Percentiles rank a stretch among this genome's conserved stretches.
Conservation (phyloP, 129 eudicot genomes). For the Mikania micrantha region DNA sequence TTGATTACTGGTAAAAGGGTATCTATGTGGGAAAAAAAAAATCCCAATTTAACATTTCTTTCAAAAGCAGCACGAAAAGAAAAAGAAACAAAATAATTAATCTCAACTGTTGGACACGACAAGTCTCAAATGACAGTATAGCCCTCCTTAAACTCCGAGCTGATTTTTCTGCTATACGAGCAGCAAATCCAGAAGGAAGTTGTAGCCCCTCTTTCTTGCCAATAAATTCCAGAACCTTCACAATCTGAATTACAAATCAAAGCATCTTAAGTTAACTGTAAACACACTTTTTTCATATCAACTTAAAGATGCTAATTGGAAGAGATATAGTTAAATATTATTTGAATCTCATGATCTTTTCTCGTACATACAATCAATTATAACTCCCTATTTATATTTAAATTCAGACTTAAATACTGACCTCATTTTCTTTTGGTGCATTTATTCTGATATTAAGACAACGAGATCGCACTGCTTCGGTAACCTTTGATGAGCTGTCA, state of each 20-base stretch:
- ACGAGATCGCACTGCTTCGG: constrained; percentile 98
- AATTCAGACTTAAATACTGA: constrained; percentile 10
- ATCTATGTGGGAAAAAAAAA: constrained; percentile 37
- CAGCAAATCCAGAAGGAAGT: constrained; percentile 77
- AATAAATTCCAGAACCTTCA: constrained; percentile 74
- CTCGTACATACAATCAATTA: neutral
- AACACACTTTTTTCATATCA: neutral
- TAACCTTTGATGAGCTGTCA: constrained; percentile 90
- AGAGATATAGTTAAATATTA: neutral
- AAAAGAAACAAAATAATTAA: constrained; percentile 1
- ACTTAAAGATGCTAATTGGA: neutral
- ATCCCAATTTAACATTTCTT: constrained; percentile 15
- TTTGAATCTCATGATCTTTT: neutral
- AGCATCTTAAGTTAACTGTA: neutral
- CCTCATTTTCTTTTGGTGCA: constrained; percentile 86
- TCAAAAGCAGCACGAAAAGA: neutral
- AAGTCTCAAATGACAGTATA: constrained; percentile 75
- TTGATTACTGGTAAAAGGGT: constrained; percentile 79
- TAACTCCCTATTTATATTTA: neutral
- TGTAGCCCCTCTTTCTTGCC: constrained; percentile 84
- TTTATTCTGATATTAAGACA: constrained; percentile 74
- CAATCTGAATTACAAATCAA: constrained; percentile 47
- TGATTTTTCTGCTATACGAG: constrained; percentile 76
- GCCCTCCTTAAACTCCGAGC: constrained; percentile 93
- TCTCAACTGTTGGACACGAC: constrained; percentile 93